Base-by-base conservation (phyloP, 1,139 yeast genomes). In the Scheffersomyces stambukii region DNA sequence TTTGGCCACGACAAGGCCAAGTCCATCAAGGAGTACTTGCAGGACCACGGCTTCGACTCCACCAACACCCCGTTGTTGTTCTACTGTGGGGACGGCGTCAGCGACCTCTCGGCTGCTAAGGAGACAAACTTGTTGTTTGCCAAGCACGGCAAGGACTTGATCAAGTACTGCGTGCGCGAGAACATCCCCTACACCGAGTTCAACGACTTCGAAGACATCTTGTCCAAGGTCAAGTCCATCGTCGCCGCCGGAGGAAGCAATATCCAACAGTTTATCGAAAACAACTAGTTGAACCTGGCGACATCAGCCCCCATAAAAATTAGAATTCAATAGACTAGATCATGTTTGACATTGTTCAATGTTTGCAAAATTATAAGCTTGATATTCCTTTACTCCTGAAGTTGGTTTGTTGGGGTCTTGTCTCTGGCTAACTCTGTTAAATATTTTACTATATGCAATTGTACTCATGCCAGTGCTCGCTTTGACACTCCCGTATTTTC, bases 21-120 rank as follows among this genome's bases (percentile, higher is more conserved):
- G 32, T 81, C 93, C 19, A 88, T 89, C 45, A 70, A 73, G 36
- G 83, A 85, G 24, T 83, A 75, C 50, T 73, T 68, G 55, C 44
- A 52, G 38, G 40, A 62, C 54, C 53, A 71, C 66, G 44, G 62
- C 48, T 50, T 59, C 61, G 35, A 29, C 20, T 12, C 28, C 6
- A 33, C 49, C 23, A 37, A 39, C 18, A 31, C 40, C 7, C 88
- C 91, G 8, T 63, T 67, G 25, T 67, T 88, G 45, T 84, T 89
- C 54, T 91, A 91, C 65, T 84, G 95, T 51, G 98, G 98, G 33
- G 98, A 91, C 53, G 99, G 99, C 37, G 96, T 91, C 16, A 81
- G 94, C 31, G 99, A 91, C 55, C 67, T 91, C 43, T 77, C 88
- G 37, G 98, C 98, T 15, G 97, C 97, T 18, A 80, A 82, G 51